Evolutionary conservation across 1,139 yeast species (phyloP).

Genomic region (Geotrichum bryndzae): DNA sequence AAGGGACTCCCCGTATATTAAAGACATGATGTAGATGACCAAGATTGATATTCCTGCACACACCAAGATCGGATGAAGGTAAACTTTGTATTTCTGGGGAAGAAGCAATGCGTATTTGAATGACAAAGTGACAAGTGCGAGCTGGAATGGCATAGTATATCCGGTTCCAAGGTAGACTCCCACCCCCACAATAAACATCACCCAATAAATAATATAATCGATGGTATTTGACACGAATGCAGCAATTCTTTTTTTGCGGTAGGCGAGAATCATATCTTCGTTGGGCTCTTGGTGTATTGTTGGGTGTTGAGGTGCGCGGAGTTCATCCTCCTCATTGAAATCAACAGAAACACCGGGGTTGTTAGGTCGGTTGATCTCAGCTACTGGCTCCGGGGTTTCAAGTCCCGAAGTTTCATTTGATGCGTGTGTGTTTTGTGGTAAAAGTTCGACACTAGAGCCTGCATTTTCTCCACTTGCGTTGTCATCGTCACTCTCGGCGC

Average conservation of each 20-base stretch:
- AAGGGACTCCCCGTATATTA: constrained; percentile 36
- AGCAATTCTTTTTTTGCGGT: constrained; percentile 30
- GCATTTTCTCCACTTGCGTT: neutral
- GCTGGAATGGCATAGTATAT: constrained; percentile 56
- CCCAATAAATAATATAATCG: constrained; percentile 50
- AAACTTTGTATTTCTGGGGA: constrained; percentile 45
- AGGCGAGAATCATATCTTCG: neutral
- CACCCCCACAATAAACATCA: constrained; percentile 48
- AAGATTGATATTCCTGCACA: constrained; percentile 59
- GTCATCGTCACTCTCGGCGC: neutral
- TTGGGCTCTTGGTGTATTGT: neutral
- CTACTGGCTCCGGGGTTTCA: constrained; percentile 14
- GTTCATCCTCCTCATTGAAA: neutral
- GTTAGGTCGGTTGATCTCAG: constrained; percentile 20
- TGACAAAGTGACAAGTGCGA: constrained; percentile 53
- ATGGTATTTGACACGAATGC: constrained; percentile 43
- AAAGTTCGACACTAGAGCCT: constrained; percentile 8
- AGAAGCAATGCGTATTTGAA: constrained; percentile 49
- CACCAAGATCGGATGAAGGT: constrained; percentile 64
- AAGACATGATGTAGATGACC: constrained; percentile 53
- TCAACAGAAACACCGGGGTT: constrained; percentile 24
- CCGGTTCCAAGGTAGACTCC: constrained; percentile 40
- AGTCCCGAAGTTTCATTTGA: neutral
- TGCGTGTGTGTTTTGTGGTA: neutral
- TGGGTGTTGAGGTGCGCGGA: neutral